Conservation (phyloP, 768 basidiomycete species). For the Kwoniella europaea region DNA sequence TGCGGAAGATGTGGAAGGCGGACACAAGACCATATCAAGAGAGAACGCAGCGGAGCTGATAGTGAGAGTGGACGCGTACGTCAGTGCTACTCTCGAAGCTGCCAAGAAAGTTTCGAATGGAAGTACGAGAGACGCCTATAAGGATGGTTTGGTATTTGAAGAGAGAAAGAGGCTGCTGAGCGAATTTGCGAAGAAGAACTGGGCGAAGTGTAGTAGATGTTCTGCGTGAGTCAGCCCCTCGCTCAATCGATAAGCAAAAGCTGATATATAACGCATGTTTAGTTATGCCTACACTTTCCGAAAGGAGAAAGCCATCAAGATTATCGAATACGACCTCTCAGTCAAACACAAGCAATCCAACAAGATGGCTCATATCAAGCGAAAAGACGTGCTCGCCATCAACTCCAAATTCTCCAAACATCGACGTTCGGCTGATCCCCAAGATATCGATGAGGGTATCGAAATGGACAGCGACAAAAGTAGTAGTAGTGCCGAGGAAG, state of each 20-base stretch:
- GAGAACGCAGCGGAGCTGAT: conserved; percentile 53
- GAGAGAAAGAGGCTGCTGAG: conserved; percentile 78
- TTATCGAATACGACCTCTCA: conserved; percentile 90
- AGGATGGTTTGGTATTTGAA: conserved; percentile 85
- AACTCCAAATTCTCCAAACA: conserved; percentile 22
- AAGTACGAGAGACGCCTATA: conserved; percentile 77
- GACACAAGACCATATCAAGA: conserved; percentile 31
- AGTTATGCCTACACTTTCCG: conserved; percentile 85
- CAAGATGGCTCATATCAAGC: conserved; percentile 64
- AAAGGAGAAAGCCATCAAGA: conserved; percentile 90
- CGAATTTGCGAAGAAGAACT: conserved; percentile 74
- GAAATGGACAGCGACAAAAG: conserved; percentile 52
- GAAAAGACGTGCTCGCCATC: conserved; percentile 73
- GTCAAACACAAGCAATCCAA: conserved; percentile 73
- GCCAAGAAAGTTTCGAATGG: conserved; percentile 60
- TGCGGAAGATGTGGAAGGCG: conserved; percentile 59
- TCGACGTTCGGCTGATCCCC: conserved; percentile 26
- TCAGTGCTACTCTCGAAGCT: conserved; percentile 31
- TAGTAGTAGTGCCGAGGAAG: conserved; percentile 37
- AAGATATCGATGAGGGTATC: conserved; percentile 60
- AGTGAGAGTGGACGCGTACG: conserved; percentile 49
- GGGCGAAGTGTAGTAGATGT: conserved; percentile 77
- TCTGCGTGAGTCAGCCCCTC: conserved; percentile 67
- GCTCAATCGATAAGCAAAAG: neutral
- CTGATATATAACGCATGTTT: conserved; percentile 6